Evolutionary conservation across 2,329 filamentous ascomycete genomes (phyloP), one percentile per base, ranked within the genome.

Genomic region (Tolypocladium endophyticum): DNA sequence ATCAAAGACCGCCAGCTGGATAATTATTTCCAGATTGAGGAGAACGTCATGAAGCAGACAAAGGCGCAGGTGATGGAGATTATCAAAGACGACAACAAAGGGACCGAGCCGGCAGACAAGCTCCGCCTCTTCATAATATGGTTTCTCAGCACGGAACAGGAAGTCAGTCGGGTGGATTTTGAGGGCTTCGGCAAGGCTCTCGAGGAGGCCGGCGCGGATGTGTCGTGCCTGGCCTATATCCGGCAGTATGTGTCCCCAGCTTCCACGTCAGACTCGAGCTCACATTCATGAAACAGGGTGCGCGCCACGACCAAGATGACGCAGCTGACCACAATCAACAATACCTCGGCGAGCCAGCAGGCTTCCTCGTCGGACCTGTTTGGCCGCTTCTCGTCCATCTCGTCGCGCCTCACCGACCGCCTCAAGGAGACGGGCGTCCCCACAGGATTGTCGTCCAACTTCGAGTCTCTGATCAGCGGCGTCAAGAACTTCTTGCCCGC

Each of bases 401-500:
- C 91, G 14, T 93, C 89, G 52, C 89, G 93, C 45, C 85, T 99
- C 5, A 97, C 94, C 9, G 92, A 97, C 73, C 89, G 92, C 30
- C 88, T 99, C 71, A 95, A 96, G 71, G 93, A 96, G 64, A 92
- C 91, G 5, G 85, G 85, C 38, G 90, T 95, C 23, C 85, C 93
- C 1, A 81, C 82, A 8, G 81, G 80, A 61, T 75, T 86, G 12
- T 82, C 82, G 1, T 86, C 86, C 58, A 97, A 97, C 72, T 90
- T 99, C 69, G 94, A 97, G 73, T 93, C 89, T 36, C 84, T 99
- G 52, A 92, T 97, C 63, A 93, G 91, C 7, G 93, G 93, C 52
- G 93, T 99, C 70, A 99, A 97, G 77, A 97, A 96, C 75, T 96
- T 99, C 75, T 78, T 99, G n/a, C 94, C 95, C 0, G 90, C 86